Evolutionary conservation across 225 moss, liverwort and hornwort genomes (phyloP), one percentile per base, ranked within the genome.

Genomic region (Pseudisothecium myosuroides): DNA sequence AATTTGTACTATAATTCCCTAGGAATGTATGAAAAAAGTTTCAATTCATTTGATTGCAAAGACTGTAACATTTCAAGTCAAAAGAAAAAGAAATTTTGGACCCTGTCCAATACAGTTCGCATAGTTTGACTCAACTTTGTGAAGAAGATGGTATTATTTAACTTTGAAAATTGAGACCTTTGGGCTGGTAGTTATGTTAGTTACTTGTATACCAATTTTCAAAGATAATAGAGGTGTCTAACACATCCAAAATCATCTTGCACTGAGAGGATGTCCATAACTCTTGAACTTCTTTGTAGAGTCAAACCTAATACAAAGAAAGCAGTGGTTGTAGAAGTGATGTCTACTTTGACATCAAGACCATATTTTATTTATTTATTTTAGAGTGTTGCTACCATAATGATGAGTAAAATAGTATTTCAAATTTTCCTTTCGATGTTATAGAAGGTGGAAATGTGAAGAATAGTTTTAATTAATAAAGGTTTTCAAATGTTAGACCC

Each of bases 41-140:
- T 47, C 0, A 27, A 7, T 7, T 12, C 13, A 21, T 14, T 54
- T 36, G 52, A 52, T 52, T 76, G 14, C 9, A 36, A 36, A 36
- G 36, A 76, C 23, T 54, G 22, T 13, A 22, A 76, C 0, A 2
- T 34, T 76, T 76, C 5, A 21, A 22, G 5, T 76, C 13, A 34
- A 34, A 7, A 14, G 0, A 34, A 52, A 52, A 52, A 21, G 2
- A 52, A 54, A 9, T 13, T 52, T 54, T 52, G 0, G 54, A 14
- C 22, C 36, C 0, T 54, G 0, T 0, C 54, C 9, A 52, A 14
- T 0, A 14, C 0, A 3, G 6, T 14, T 1, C 52, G 0, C 1
- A 54, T 14, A 23, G 2, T 76, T 76, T 54, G 52, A 36, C 3
- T 23, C 23, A 76, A 52, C 9, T 36, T 36, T 36, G 6, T 52